Base-by-base conservation (phyloP, 129 eudicot genomes). In the Artemisia tridentata region DNA sequence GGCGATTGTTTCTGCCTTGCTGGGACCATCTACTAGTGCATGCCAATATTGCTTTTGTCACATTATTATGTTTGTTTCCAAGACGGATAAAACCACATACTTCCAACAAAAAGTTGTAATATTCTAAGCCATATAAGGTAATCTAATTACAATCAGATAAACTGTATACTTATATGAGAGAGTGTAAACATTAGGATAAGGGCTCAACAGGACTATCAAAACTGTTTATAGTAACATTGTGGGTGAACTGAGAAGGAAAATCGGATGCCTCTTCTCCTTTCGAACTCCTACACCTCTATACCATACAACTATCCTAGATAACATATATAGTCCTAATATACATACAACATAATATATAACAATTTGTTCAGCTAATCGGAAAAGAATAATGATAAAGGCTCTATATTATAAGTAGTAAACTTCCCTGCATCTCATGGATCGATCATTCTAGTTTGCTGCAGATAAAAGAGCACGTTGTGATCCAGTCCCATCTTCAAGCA, bases 401-500 rank as follows among this genome's bases (percentile, higher is more conserved):
- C 31, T 50, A 31, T 23, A 49, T 16, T 48, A 5, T 27, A 56
- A 45, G 73, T 34, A 47, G n/a, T 62, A 45, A 46, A 66, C 48
- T 56, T 60, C 25, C 64, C 9, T 51, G 59, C 18, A 67, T 75
- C 73, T 74, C 59, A 56, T 75, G 66, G 14, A 43, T 29, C 21
- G 5, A 61, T 62, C 66, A 62, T 69, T 63, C 81, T 81, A 88
- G 59, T 79, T 88, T 77, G 84, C 74, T 63, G 88, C 73, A 10
- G 81, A 75, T 59, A 84, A 55, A 62, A 88, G 87, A 11, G 81
- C 75, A 72, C 48, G 75, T 71, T 74, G 87, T 56, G 86, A 80
- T 59, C 82, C 78, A 75, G 68, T 86, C 20, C 86, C 89, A 68
- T 83, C 82, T 67, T 82, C 88, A 66, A 91, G 90, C 71, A 83